Evolutionary conservation across 2,329 filamentous ascomycete genomes (phyloP), one percentile per base, ranked within the genome.

Genomic region (Penicillium digitatum): DNA sequence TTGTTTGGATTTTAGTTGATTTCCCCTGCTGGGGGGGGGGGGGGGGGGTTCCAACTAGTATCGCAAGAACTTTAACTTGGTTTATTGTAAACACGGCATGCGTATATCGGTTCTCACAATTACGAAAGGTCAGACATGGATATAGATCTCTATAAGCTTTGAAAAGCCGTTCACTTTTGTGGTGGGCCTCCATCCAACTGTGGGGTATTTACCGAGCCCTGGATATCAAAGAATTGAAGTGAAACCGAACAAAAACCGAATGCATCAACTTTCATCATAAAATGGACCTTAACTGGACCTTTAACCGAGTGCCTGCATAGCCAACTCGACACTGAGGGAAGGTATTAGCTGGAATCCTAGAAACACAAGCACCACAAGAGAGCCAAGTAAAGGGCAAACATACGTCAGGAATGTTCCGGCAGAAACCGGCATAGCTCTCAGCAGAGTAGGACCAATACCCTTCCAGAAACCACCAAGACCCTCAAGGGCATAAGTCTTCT

Each of bases 381-480:
- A 26, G 52, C 54, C 24, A 26, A 32, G 27, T 3, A 22, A 32
- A 29, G 58, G 24, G 18, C n/a, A 52, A 53, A 72, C 73, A 59
- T 74, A 82, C 63, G 94, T 91, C 29, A 90, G 90, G 81, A 99
- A 99, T 2, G 94, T 99, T n/a, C 93, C 93, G 2, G 93, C 94
- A 73, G 89, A 94, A 45, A 99, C 94, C 9, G 94, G 94, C 92
- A 97, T 95, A 48, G 94, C 94, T 72, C 94, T 90, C 68, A 96
- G 74, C 71, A 97, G 74, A 29, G 94, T 97, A 42, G 94, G 94
- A 0, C 82, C 90, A 64, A 99, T 85, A 6, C 94, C 94, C 79
- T 89, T 95, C 91, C 92, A 97, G 79, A 99, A 97, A 0, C 92
- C 94, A 39, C 84, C 78, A 64, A 85, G 68, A 0, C 94, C 94